Percentiles rank a stretch among this genome's conserved stretches.
Conservation (phyloP, 257 asterid species). For the Parsonsia alboflavescens region DNA sequence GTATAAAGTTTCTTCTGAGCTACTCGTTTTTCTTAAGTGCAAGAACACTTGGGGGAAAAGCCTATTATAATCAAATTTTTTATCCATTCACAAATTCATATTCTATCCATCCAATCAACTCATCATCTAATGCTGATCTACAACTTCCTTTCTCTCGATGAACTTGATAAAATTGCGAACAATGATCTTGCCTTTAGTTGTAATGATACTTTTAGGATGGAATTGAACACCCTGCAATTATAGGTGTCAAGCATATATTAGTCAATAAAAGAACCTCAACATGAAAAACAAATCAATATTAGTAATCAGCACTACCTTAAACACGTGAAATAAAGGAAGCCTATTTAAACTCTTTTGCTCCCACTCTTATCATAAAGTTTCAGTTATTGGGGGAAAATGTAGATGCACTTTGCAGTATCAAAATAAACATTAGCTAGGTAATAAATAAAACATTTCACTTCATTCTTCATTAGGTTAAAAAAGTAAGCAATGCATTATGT, state of each 20-base stretch:
- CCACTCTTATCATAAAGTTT: neutral
- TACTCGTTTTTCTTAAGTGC: no score
- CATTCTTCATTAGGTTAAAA: no score
- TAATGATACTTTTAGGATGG: conserved; percentile 85
- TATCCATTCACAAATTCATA: no score
- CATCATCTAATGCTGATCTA: conserved; percentile 23
- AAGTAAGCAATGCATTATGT: no score
- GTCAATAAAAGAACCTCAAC: neutral
- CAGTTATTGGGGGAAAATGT: no score
- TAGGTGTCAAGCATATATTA: neutral
- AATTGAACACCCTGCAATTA: conserved; percentile 73
- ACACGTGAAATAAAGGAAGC: neutral
- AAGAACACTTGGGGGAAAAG: no score
- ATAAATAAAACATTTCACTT: no score
- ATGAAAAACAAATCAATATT: neutral
- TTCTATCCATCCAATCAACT: no score
- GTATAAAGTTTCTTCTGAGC: no score
- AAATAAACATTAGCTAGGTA: no score
- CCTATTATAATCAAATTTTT: no score
- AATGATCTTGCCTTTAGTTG: conserved; percentile 65
- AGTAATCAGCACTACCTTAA: neutral
- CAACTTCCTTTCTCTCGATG: conserved; percentile 66
- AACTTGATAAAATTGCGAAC: conserved; percentile 63
- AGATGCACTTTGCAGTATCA: no score
- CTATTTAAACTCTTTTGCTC: neutral